Conservation (phyloP, 306 rosid species). For the Cucurbita ficifolia region DNA sequence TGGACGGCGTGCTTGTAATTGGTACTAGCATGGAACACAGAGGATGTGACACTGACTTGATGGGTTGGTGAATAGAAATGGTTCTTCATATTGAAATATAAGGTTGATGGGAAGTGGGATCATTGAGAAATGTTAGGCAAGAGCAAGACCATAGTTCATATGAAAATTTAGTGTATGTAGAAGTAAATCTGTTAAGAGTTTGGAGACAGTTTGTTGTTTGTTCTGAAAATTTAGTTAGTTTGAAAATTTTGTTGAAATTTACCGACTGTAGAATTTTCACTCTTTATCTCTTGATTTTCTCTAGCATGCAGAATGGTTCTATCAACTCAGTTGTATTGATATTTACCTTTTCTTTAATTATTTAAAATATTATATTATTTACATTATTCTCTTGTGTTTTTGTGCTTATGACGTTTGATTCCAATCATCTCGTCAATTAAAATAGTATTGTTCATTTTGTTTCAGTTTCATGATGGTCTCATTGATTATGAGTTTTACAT, state of each 20-base stretch:
- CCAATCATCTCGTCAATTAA: neutral
- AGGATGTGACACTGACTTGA: neutral
- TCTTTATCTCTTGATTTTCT: neutral
- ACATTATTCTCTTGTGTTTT: neutral
- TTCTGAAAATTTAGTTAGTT: neutral
- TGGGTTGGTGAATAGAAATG: neutral
- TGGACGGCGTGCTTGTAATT: neutral
- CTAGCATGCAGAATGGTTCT: neutral
- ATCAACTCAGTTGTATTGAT: neutral
- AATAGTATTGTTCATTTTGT: neutral
- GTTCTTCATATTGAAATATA: neutral
- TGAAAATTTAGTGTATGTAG: neutral
- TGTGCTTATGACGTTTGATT: neutral
- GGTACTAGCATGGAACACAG: neutral
- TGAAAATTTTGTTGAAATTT: neutral
- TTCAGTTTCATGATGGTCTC: neutral
- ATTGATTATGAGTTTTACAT: slow-evolving; percentile 8
- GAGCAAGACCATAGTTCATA: neutral
- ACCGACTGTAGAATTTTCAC: neutral
- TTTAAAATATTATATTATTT: neutral
- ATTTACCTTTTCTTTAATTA: neutral
- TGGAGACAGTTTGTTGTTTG: neutral
- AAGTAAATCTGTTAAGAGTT: neutral
- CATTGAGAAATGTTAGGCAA: neutral
- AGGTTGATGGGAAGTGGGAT: neutral